A percentile compares a stretch with the other conserved stretches of the same genome.
phyloP scores from a whole-genome alignment of 352 stramenopile species.

The Phytophthora tentaculata region DNA sequence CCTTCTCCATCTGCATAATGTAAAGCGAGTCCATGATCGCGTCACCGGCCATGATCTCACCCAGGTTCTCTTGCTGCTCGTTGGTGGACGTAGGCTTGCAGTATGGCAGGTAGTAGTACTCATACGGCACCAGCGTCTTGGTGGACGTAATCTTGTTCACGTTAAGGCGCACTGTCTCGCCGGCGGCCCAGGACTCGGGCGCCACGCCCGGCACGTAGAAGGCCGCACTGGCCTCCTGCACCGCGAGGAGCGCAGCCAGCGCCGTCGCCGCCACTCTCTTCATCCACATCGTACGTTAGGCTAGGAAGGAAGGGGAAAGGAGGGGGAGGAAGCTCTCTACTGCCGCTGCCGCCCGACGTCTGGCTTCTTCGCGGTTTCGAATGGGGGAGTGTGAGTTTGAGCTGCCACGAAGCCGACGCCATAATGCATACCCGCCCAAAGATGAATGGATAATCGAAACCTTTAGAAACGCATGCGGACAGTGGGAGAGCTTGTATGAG shows the following conservation, averaged over 20 bases:
- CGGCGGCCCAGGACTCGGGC: slow-evolving; percentile 81
- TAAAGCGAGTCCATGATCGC: slow-evolving; percentile 93
- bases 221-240: slow-evolving; percentile 45
- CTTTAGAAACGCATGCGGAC: slow-evolving; percentile 15
- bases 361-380: slow-evolving; percentile 33
- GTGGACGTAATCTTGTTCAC: slow-evolving; percentile 98
- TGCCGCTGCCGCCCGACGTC: slow-evolving; percentile 13
- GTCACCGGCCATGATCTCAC: slow-evolving; percentile 93
- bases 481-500: slow-evolving; percentile 16
- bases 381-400: slow-evolving; percentile 17
- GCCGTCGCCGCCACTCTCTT: slow-evolving; percentile 38
- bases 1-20: slow-evolving; percentile 89
- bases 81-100: slow-evolving; percentile 87
- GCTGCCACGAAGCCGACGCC: slow-evolving; percentile 33
- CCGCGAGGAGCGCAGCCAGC: slow-evolving; percentile 29
- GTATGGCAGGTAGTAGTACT: slow-evolving; percentile 98
- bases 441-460: slow-evolving; percentile 9
- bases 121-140: slow-evolving; percentile 98
- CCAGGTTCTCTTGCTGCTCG: slow-evolving; percentile 91
- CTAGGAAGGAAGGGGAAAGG: slow-evolving; percentile 5
- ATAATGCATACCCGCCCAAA: slow-evolving; percentile 20
- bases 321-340: slow-evolving; percentile 9
- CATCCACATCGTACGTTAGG: slow-evolving; percentile 35
- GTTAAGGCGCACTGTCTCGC: slow-evolving; percentile 91
- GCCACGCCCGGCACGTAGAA: slow-evolving; percentile 90